These are phyloP conservation scores for Paraconiothyrium sp. DNA, from an alignment of 2,329 filamentous ascomycete species.

Conservation along the genomic window DNA sequence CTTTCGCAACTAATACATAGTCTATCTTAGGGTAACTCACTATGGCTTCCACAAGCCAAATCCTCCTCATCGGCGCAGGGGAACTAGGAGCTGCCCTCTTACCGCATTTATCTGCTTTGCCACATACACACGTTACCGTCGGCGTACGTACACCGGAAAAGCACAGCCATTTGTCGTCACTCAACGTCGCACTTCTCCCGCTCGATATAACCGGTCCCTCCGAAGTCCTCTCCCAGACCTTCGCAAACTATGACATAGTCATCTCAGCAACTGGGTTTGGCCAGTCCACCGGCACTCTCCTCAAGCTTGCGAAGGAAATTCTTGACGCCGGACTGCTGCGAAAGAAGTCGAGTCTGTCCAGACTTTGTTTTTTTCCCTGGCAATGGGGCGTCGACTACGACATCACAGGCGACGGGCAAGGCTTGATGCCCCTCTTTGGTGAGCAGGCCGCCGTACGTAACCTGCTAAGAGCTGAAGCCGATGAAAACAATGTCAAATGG, in stretches of 20 bases:
- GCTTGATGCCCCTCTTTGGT: conserved; percentile 71
- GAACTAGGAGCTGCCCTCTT: conserved; percentile 70
- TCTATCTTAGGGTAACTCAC: not conserved
- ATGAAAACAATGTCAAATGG: conserved; percentile 61
- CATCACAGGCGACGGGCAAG: conserved; percentile 63
- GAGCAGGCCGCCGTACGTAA: conserved; percentile 64
- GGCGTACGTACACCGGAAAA: conserved; percentile 63
- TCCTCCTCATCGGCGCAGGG: conserved; percentile 73
- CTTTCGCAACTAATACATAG: not conserved
- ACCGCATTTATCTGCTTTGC: conserved; percentile 59
- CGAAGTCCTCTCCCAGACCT: conserved; percentile 43
- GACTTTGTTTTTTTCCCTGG: conserved; percentile 70
- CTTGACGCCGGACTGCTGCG: conserved; percentile 60
- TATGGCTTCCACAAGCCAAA: conserved; percentile 24
- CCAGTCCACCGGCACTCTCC: conserved; percentile 63
- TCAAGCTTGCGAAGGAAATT: conserved; percentile 66
- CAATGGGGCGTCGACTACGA: conserved; percentile 80
- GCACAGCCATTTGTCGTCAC: conserved; percentile 37
- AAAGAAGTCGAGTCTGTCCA: conserved; percentile 11
- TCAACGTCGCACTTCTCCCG: conserved; percentile 46
- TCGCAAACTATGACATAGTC: conserved; percentile 61
- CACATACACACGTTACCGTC: conserved; percentile 58
- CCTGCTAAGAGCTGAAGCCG: conserved; percentile 35
- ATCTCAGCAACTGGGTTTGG: conserved; percentile 71
- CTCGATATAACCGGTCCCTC: conserved; percentile 57